phyloP scores from a whole-genome alignment of 192 early-diverging fungal species.

The Backusella sp. region DNA sequence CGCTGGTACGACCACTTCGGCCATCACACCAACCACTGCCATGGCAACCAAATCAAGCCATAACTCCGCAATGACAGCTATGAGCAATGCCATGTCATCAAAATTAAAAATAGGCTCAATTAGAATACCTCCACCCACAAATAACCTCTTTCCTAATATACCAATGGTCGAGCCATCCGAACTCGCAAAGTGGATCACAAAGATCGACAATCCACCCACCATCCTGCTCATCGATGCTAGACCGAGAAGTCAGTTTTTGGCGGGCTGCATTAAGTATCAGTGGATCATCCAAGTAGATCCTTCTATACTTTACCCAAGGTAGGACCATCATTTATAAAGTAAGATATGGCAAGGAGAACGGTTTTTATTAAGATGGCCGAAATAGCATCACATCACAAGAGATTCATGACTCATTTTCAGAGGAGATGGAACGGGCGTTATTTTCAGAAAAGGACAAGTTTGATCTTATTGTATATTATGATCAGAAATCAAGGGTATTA shows the following conservation, averaged over 20 bases:
- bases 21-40: background rate
- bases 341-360: too few species aligned
- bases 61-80: background rate
- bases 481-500: slow-evolving; percentile 54
- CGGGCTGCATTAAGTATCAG: slow-evolving; percentile 66
- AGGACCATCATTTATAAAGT: background rate
- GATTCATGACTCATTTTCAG: slow-evolving; percentile 53
- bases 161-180: slow-evolving; percentile 38
- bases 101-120: background rate
- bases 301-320: slow-evolving; percentile 51
- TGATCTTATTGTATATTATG: slow-evolving; percentile 74
- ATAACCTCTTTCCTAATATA: slow-evolving; percentile 31
- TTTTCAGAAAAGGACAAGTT: slow-evolving; percentile 67
- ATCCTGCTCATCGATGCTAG: slow-evolving; percentile 79
- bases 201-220: slow-evolving; percentile 39
- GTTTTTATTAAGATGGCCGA: too few species aligned
- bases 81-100: background rate
- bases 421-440: slow-evolving; percentile 54
- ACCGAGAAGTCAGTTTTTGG: slow-evolving; percentile 61
- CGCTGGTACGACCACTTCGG: background rate
- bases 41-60: background rate
- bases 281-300: slow-evolving; percentile 79
- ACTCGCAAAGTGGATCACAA: slow-evolving; percentile 36
- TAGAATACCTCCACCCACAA: slow-evolving; percentile 15
- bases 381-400: slow-evolving; percentile 48